Base-by-base conservation (phyloP, 495 filamentous ascomycete genomes). In the Podospora pseudoanserina region DNA sequence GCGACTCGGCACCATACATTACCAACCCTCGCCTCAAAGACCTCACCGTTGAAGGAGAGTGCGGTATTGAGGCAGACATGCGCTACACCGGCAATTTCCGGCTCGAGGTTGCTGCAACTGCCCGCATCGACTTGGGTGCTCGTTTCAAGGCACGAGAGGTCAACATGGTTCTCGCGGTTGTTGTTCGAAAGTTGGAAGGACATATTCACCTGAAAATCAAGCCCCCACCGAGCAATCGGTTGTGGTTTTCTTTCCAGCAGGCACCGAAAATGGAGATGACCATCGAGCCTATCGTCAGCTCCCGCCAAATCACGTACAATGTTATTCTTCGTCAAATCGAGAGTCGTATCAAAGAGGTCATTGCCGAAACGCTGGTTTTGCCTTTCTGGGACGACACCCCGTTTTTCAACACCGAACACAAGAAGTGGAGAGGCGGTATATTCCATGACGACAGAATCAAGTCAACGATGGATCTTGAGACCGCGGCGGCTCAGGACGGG, bases 341-440 rank as follows among this genome's bases (percentile, higher is more conserved):
- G 77, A 96, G 90, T 70, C 84, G 94, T 27, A 97, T 99, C 74
- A 89, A 94, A 66, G 93, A 97, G 76, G 92, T 97, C 54, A 83
- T 99, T 64, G 92, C 88, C 2, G 95, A 99, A 79, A 97, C 93
- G 18, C 77, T 97, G 9, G 95, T 99, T n/a, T 81, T 90, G 60
- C 96, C 96, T 0, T 92, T 96, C 74, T 98, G 94, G 92, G 95
- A 99, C 67, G 95, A 99, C 76, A 86, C 89, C 2, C 92, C 95
- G 4, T 98, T 98, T 79, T 88, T 90, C 72, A 86, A 91, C 70
- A 97, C 92, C 5, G 79, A 87, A 44, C 79, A 85, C 58, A 91
- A 96, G 73, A 76, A 80, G 28, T 93, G 92, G 83, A 86, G 95
- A 68, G 95, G 93, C 18, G 95, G 96, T 1, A 91, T 98, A n/a